phyloP scores from a whole-genome alignment of 331 rosid species.

The Spiraea crenata region DNA sequence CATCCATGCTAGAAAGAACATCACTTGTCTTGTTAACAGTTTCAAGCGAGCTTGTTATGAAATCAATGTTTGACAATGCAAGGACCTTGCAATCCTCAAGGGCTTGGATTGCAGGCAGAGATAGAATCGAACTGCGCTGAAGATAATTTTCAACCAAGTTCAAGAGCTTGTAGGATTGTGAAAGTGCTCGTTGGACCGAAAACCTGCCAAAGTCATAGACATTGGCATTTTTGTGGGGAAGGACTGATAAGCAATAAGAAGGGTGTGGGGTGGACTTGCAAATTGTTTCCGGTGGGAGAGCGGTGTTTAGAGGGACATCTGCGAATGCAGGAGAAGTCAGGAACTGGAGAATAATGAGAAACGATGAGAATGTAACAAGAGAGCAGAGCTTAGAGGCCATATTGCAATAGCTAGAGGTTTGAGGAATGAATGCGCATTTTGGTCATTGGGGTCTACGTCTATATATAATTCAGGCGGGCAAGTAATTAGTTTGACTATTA shows the following conservation, averaged over 20 bases:
- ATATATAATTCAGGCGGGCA: neutral
- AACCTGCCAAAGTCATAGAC: conserved; percentile 31
- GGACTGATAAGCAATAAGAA: conserved; percentile 53
- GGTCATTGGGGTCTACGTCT: neutral
- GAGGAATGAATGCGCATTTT: neutral
- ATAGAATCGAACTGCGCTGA: conserved; percentile 25
- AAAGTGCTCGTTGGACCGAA: conserved; percentile 22
- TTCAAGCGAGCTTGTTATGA: conserved; percentile 35
- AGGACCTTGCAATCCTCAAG: conserved; percentile 60
- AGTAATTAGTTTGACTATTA: neutral
- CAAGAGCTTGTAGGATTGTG: conserved; percentile 26
- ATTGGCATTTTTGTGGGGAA: conserved; percentile 36
- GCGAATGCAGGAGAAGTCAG: conserved; percentile 21
- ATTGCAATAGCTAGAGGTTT: neutral
- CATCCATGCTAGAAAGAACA: conserved; percentile 43
- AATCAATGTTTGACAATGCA: conserved; percentile 47
- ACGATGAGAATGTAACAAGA: neutral
- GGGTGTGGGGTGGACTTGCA: conserved; percentile 70
- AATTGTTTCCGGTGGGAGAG: conserved; percentile 31
- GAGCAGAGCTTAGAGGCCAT: conserved; percentile 3
- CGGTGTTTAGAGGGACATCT: conserved; percentile 21
- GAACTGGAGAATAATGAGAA: conserved; percentile 9
- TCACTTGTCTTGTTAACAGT: conserved; percentile 34
- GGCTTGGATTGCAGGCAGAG: conserved; percentile 42
- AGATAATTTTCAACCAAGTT: conserved; percentile 28